phyloP scores from a whole-genome alignment of 2,329 filamentous ascomycete genomes.

The Cordyceps javanica region DNA sequence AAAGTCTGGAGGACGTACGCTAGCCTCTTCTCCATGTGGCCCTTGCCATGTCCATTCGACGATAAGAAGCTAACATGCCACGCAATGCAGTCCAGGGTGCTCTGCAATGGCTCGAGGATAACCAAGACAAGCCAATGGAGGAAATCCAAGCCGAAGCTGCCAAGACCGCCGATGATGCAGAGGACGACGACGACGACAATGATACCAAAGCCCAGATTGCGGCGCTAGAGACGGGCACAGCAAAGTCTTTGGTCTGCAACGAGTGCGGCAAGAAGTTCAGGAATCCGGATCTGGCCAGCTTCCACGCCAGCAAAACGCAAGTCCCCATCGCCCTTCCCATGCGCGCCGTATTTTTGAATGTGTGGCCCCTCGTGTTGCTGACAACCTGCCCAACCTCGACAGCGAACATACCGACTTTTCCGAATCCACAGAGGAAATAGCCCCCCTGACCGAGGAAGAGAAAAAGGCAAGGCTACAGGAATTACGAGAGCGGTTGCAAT shows the following conservation, averaged over 20 bases:
- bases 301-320: conserved; percentile 81
- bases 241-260: conserved; percentile 83
- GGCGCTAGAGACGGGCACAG: conserved; percentile 60
- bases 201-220: conserved; percentile 51
- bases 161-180: conserved; percentile 35
- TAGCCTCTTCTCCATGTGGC: neutral
- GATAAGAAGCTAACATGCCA: conserved; percentile 1
- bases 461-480: conserved; percentile 75
- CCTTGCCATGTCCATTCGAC: no score
- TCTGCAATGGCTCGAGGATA: conserved; percentile 90
- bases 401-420: conserved; percentile 85
- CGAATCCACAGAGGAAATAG: conserved; percentile 88
- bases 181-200: conserved; percentile 45
- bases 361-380: no score
- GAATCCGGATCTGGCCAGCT: conserved; percentile 74
- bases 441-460: conserved; percentile 84
- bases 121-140: conserved; percentile 80
- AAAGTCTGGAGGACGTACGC: conserved; percentile 71
- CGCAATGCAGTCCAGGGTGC: conserved; percentile 66
- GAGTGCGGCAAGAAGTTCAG: conserved; percentile 91
- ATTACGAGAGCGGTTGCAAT: conserved; percentile 63
- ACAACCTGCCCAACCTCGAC: neutral
- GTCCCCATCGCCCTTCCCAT: conserved; percentile 20
- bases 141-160: conserved; percentile 56
- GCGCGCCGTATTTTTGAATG: no score